phyloP scores from a whole-genome alignment of 169 alveolate species.

The Amoebophrya sp. region DNA sequence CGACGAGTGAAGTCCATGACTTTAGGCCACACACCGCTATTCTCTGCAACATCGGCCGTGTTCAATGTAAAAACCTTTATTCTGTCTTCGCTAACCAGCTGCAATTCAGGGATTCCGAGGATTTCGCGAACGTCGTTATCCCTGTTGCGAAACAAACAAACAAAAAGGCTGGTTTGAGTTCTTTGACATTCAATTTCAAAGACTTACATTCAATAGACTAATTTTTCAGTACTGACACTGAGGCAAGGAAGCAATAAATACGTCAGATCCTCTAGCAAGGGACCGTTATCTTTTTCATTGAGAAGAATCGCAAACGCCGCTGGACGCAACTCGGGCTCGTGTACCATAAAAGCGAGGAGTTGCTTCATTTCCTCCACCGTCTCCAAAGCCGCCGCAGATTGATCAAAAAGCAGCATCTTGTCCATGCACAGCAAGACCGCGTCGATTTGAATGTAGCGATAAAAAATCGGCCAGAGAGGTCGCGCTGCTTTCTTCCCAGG shows the following conservation, averaged over 20 bases:
- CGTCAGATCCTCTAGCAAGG: background rate
- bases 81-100: constrained; percentile 2
- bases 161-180: too few relatives aligned
- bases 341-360: background rate
- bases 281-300: background rate
- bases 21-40: background rate
- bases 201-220: too few relatives aligned
- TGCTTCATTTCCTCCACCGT: background rate
- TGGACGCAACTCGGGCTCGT: background rate
- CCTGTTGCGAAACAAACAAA: background rate
- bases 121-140: background rate
- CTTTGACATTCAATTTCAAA: too few relatives aligned
- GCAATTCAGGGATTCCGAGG: background rate
- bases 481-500: constrained; percentile 6
- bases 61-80: background rate
- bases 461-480: background rate
- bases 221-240: background rate
- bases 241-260: background rate
- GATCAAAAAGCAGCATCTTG: background rate
- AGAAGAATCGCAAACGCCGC: background rate
- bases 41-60: background rate
- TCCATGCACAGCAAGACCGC: background rate
- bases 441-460: background rate
- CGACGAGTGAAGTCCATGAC: background rate
- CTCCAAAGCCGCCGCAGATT: background rate